Conservation (phyloP, 306 rosid species). For the Corylus americana region DNA sequence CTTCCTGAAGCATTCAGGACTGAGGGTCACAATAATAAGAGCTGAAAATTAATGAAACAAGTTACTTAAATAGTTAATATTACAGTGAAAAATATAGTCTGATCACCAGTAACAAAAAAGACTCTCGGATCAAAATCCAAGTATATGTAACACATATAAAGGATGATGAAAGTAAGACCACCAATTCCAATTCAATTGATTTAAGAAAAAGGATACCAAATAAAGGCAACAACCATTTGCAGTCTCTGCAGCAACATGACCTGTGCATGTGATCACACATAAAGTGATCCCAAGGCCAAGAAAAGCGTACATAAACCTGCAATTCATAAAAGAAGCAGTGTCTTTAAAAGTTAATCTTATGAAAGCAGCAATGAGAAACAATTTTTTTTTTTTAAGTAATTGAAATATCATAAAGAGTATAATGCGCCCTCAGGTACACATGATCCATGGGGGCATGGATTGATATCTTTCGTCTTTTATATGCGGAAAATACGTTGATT, state of each 20-base stretch:
- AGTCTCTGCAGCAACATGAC: conserved; percentile 82
- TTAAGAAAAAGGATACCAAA: conserved; percentile 62
- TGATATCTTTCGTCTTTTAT: no score
- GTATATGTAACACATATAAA: neutral
- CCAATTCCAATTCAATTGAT: neutral
- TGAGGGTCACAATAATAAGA: neutral
- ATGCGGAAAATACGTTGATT: no score
- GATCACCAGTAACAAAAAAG: neutral
- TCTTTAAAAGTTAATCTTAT: conserved; percentile 4
- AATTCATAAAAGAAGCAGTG: conserved; percentile 16
- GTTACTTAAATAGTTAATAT: neutral
- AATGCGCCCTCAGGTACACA: no score
- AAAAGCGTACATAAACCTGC: conserved; percentile 78
- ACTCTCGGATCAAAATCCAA: neutral
- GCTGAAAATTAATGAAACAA: neutral
- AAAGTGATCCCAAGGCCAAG: conserved; percentile 67
- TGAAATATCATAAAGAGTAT: no score
- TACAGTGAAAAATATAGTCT: neutral
- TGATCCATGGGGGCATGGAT: no score
- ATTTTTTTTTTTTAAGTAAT: no score
- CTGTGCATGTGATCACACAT: conserved; percentile 70
- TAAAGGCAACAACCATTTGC: conserved; percentile 80
- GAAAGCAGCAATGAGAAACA: conserved; percentile 5
- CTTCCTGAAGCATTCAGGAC: neutral
- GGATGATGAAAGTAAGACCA: conserved; percentile 7